Base-by-base conservation (phyloP, 805 yeast genomes). In the Kazachstania psychrophila region DNA sequence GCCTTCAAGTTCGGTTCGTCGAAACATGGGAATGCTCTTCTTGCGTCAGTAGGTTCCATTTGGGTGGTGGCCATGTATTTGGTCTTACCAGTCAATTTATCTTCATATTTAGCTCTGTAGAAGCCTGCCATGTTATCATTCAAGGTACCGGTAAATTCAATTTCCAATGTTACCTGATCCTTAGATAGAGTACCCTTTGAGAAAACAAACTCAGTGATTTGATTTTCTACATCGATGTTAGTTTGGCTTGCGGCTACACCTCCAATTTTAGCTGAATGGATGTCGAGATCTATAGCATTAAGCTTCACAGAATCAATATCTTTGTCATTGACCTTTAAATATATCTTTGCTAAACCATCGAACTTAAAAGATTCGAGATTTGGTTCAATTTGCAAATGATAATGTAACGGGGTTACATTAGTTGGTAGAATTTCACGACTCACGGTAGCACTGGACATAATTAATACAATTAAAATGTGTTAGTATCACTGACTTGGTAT, bases 1-100 rank as follows among this genome's bases (percentile, higher is more conserved):
- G 92, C 85, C 63, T 83, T 83, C 41, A 79, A 69, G 39, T 82
- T 75, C 16, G 94, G 94, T 57, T 82, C 92, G 60, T 83, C 94
- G 51, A 78, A 80, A 54, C 82, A 81, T 23, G 94, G 94, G 69
- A 83, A 83, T 8, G 92, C 92, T 51, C 86, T 72, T 51, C 94
- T 75, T 48, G 89, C 84, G 54, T 83, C 92, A 15, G 89, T 79
- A 17, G 94, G 78, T 63, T 83, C 94, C 75, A 83, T 78, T 61
- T 83, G 94, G 31, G 94, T 81, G 31, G 88, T 78, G 30, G 86
- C 84, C 70, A 82, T 68, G 57, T 79, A 78, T 52, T 77, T 78
- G 27, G 75, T 76, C 41, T 68, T 66, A 16, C 85, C 82, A 44
- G 79, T 69, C 41, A 69, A 68, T 44, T 68, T 68, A 39, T 67